Percentiles rank a stretch among this genome's conserved stretches.
These are phyloP conservation scores for Phaeosphaeria sp. DNA, from an alignment of 2,329 filamentous ascomycete genomes.

Conservation along the genomic window DNA sequence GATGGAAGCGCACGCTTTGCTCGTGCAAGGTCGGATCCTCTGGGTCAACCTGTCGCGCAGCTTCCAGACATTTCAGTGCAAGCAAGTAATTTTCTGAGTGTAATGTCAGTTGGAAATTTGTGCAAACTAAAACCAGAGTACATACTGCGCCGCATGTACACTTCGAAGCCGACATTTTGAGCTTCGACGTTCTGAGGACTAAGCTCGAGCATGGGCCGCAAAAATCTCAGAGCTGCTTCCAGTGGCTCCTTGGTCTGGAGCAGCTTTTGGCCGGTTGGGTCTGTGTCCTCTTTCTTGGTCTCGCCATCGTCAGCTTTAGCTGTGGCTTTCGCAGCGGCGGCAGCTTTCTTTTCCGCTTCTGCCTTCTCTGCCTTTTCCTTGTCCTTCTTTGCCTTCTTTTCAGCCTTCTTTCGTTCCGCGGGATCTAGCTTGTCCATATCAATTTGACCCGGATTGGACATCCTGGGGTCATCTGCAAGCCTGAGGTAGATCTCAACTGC, in stretches of 20 bases:
- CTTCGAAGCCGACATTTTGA: slow-evolving; percentile 87
- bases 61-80: slow-evolving; percentile 83
- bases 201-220: slow-evolving; percentile 80
- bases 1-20: slow-evolving; percentile 73
- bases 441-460: slow-evolving; percentile 67
- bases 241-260: slow-evolving; percentile 82
- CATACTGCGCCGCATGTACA: slow-evolving; percentile 84
- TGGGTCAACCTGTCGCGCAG: slow-evolving; percentile 72
- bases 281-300: slow-evolving; percentile 85
- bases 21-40: slow-evolving; percentile 76
- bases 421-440: slow-evolving; percentile 60
- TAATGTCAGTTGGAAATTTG: background rate
- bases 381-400: slow-evolving; percentile 89
- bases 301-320: slow-evolving; percentile 67
- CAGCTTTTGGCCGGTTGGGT: slow-evolving; percentile 82
- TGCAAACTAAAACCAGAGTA: slow-evolving; percentile 13
- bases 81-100: slow-evolving; percentile 81
- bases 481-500: slow-evolving; percentile 82
- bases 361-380: slow-evolving; percentile 74
- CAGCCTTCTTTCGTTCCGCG: slow-evolving; percentile 80
- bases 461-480: slow-evolving; percentile 76
- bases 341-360: slow-evolving; percentile 79
- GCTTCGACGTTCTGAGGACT: slow-evolving; percentile 81
- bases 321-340: slow-evolving; percentile 66
- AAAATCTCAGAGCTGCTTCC: slow-evolving; percentile 84